Conservation (phyloP, 1,284 basidiomycete species). For the Austropuccinia psidii region DNA sequence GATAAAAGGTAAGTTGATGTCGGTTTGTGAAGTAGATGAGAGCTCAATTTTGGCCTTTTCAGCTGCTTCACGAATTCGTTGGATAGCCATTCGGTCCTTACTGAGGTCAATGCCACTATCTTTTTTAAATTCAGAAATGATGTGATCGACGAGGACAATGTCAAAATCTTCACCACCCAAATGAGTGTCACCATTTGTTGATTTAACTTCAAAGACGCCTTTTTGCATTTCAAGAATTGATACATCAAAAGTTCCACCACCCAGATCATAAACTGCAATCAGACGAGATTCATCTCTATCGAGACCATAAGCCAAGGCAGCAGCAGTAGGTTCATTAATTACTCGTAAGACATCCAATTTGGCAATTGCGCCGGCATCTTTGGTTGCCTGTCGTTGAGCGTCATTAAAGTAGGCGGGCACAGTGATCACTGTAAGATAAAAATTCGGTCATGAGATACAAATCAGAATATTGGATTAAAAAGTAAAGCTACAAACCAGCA, state of each 20-base stretch:
- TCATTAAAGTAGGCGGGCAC: constrained; percentile 99
- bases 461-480: background rate
- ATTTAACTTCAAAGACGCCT: constrained; percentile 98
- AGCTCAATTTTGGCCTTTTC: constrained; percentile 99
- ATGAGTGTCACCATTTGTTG: constrained; percentile 97
- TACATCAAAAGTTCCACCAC: constrained; percentile 93
- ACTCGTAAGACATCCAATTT: constrained; percentile 95
- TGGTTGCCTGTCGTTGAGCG: constrained; percentile 95
- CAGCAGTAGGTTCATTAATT: constrained; percentile 98
- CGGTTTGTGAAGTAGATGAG: constrained; percentile 84
- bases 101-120: constrained; percentile 72
- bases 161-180: constrained; percentile 99
- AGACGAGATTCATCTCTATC: constrained; percentile 72
- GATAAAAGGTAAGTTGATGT: constrained; percentile 95
- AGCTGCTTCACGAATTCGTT: constrained; percentile 95
- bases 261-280: constrained; percentile 94
- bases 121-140: constrained; percentile 91
- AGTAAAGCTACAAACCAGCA: constrained; percentile 50
- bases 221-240: constrained; percentile 98
- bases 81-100: constrained; percentile 91
- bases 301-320: constrained; percentile 91
- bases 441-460: background rate
- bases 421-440: constrained; percentile 74
- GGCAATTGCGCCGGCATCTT: constrained; percentile 93
- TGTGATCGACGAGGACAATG: constrained; percentile 75